Evolutionary conservation across 352 stramenopile species (phyloP), one percentile per base, ranked within the genome.

Genomic region (Phytophthora podocarpi): DNA sequence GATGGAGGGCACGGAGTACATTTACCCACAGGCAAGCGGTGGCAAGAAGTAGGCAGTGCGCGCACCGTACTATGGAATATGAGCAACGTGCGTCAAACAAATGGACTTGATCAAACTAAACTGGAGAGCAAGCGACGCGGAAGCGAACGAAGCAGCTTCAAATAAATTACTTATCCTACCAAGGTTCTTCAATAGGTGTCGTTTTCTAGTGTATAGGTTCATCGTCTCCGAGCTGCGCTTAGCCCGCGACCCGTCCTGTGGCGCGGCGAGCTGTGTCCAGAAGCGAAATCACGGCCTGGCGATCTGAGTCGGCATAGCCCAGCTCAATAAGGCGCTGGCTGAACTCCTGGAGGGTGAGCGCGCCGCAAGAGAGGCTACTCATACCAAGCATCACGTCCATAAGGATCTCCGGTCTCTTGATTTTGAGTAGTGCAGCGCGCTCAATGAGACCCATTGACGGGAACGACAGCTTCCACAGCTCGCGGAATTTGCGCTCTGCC

Each of bases 331-430:
- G 70, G 20, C 70, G 72, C 15, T 74, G 72, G 28, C 82, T 81
- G 30, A 93, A 83, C 31, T 83, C 70, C 16, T 69, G 66, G 4
- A 86, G 61, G 7, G 76, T 87, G n/a, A 89, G 53, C 2, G 80
- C 72, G 12, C 81, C 81, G 23, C 76, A 89, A 20, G 83, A 80
- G n/a, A 90, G 35, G 45, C 76, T 89, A 68, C 83, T 93, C 63
- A 94, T 80, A 11, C 76, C 79, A n/a, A 94, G 80, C 78, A 94
- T 89, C 1, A 91, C 68, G 43, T 94, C 82, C 40, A 82, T 84
- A 3, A 91, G 71, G 37, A 94, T 82, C 41, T 73, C 67, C 0
- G 82, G 80, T 30, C 89, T 75, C 37, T 79, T 55, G 31, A 90
- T 87, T 52, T 82, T 79, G 23, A 90, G 70, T 39, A 92, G 67